A percentile compares a stretch with the other conserved stretches of the same genome.
Evolutionary conservation across 2,329 filamentous ascomycete genomes (phyloP).

Genomic region (Apiospora arundinis): DNA sequence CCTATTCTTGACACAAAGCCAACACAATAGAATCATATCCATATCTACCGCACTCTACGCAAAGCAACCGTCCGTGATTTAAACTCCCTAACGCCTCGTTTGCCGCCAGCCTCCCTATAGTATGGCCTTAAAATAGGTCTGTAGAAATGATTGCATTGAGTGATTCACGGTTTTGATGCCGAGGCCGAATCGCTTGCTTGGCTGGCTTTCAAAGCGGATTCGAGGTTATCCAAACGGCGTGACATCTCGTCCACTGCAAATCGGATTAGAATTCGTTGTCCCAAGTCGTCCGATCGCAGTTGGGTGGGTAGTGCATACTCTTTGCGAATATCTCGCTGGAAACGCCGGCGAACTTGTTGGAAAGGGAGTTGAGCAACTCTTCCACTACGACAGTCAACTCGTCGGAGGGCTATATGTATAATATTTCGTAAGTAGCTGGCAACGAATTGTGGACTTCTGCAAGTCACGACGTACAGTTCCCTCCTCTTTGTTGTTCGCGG

Average conservation of each 20-base stretch:
- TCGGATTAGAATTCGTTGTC: neutral
- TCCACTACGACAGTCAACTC: slow-evolving; percentile 83
- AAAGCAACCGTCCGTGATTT: neutral
- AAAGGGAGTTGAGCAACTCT: slow-evolving; percentile 82
- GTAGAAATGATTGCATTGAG: neutral
- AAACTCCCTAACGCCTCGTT: slow-evolving; percentile 6
- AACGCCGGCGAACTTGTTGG: slow-evolving; percentile 83
- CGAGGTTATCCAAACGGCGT: slow-evolving; percentile 81
- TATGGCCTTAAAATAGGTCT: neutral
- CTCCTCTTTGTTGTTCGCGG: slow-evolving; percentile 24
- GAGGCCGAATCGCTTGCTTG: slow-evolving; percentile 50
- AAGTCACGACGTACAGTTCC: slow-evolving; percentile 21
- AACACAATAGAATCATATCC: slow-evolving; percentile 2
- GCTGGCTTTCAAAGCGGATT: slow-evolving; percentile 70
- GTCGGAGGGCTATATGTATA: slow-evolving; percentile 45
- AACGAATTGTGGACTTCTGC: neutral
- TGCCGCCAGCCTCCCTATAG: neutral
- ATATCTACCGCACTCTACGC: neutral
- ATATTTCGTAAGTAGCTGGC: neutral
- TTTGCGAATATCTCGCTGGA: slow-evolving; percentile 89
- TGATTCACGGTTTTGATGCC: slow-evolving; percentile 44
- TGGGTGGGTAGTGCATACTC: slow-evolving; percentile 57
- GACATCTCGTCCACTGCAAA: slow-evolving; percentile 91
- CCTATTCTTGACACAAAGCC: slow-evolving; percentile 20
- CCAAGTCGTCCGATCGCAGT: neutral